Base-by-base conservation (phyloP, 225 moss, liverwort and hornwort genomes). In the Polytrichum formosum region DNA sequence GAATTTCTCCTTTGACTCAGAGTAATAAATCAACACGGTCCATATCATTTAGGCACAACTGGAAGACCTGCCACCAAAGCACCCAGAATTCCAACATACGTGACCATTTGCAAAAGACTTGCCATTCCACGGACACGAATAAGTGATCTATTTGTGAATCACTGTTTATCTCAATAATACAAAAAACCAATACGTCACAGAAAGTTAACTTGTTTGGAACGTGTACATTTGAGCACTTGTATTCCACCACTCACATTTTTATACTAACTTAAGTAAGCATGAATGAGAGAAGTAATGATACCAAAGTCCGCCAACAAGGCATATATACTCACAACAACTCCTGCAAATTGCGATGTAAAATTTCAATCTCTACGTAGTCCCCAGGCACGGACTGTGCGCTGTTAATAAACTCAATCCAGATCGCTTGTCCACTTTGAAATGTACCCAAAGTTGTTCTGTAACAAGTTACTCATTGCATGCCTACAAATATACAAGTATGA, bases 31-130 rank as follows among this genome's bases (percentile, higher is more conserved):
- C 5, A 6, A 6, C 6, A 5, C 5, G 21, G 17, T 56, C 7
- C 27, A 54, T 72, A 83, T 83, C 83, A 87, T 76, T 80, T 83
- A 6, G 87, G 18, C 10, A 78, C 19, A 66, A 76, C 80, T 64
- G 83, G 83, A 0, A 84, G 79, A 2, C 87, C 83, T 58, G 81
- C 87, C 23, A 77, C 72, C 4, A 87, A 55, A 22, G 87, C 87
- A 69, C 66, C 70, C 59, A 87, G 5, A 56, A 87, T 87, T 10
- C 83, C 87, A 67, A 75, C 74, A 60, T 83, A 87, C 19, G 76
- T 83, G 18, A 81, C 80, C 6, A 84, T 66, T n/a, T 87, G 87
- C 22, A 80, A 3, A 17, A 87, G 78, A 67, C 83, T 83, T 83
- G 73, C 1, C 33, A 83, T 83, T 67, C 83, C 87, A 37, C 72